Conservation (phyloP, 371 early-diverging fungal genomes). For the Rhizopus stolonifer region DNA sequence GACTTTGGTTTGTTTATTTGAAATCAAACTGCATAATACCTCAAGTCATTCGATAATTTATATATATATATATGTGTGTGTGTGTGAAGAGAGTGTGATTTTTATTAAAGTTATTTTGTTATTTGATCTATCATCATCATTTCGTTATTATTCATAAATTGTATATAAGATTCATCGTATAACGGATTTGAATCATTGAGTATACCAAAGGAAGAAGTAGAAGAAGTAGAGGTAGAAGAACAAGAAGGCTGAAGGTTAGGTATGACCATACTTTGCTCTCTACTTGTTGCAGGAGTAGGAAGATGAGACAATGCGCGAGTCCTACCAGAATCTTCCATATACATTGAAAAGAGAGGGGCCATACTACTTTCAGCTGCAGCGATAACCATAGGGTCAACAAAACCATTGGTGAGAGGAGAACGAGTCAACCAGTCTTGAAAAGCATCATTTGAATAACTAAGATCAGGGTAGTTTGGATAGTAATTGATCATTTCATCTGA, state of each 20-base stretch:
- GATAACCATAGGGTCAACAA: slow-evolving; percentile 32
- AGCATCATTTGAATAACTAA: background rate
- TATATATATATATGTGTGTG: no score
- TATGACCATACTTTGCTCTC: slow-evolving; percentile 6
- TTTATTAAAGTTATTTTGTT: background rate
- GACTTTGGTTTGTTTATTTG: no score
- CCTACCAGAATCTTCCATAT: slow-evolving; percentile 10
- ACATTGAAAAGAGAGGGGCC: slow-evolving; percentile 8
- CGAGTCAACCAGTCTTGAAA: slow-evolving; percentile 15
- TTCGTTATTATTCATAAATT: slow-evolving; percentile 16
- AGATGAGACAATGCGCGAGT: slow-evolving; percentile 14
- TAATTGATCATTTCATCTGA: slow-evolving; percentile 7
- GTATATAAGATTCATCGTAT: slow-evolving; percentile 4
- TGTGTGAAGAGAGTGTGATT: no score
- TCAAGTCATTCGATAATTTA: no score
- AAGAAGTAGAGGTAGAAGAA: slow-evolving; percentile 18
- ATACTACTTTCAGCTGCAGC: slow-evolving; percentile 25
- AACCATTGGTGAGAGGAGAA: slow-evolving; percentile 7
- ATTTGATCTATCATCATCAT: slow-evolving; percentile 21
- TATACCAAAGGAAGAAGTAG: slow-evolving; percentile 1
- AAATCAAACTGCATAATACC: no score
- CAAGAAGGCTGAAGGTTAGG: slow-evolving; percentile 25
- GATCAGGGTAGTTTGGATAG: background rate
- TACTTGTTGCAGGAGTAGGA: background rate
- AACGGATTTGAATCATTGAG: background rate